These are phyloP conservation scores for Rhinocladiella similis DNA, from an alignment of 2,329 filamentous ascomycete genomes.

Conservation along the genomic window DNA sequence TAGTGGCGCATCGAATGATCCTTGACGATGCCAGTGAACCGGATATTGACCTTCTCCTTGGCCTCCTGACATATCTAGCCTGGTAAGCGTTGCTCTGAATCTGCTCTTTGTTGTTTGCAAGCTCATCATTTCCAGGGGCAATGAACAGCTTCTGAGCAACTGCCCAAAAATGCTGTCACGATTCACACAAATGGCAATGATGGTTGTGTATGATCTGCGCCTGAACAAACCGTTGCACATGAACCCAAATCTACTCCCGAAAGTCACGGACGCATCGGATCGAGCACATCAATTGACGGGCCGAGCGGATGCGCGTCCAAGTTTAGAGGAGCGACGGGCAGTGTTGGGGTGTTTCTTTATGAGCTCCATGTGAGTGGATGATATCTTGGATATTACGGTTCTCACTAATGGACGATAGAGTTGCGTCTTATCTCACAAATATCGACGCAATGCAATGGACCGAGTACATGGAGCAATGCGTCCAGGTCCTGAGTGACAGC, in stretches of 20 bases:
- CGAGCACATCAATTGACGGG: neutral
- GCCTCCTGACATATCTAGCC: neutral
- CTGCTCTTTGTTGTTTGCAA: neutral
- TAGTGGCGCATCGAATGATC: neutral
- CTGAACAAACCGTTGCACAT: neutral
- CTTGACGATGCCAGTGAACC: neutral
- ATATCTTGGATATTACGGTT: too few species aligned
- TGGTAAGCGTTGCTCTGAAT: neutral
- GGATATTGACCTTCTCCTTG: conserved; percentile 3
- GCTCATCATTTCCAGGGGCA: neutral
- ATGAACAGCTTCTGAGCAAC: neutral
- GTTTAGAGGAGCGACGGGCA: conserved; percentile 53
- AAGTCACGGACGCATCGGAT: neutral
- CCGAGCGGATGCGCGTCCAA: conserved; percentile 25
- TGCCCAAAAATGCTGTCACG: neutral
- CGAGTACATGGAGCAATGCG: conserved; percentile 58
- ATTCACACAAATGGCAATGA: conserved; percentile 2
- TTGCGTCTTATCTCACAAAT: conserved; percentile 45
- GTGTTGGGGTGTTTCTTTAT: conserved; percentile 51
- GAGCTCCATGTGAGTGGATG: conserved; percentile 37
- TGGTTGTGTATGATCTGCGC: conserved; percentile 1
- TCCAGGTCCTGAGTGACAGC: conserved; percentile 48
- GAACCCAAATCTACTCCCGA: neutral
- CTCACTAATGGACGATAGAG: conserved; percentile 26
- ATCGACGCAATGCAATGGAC: conserved; percentile 59